Base-by-base conservation (phyloP, 2,329 filamentous ascomycete species). In the Ceratocystis albifundus region DNA sequence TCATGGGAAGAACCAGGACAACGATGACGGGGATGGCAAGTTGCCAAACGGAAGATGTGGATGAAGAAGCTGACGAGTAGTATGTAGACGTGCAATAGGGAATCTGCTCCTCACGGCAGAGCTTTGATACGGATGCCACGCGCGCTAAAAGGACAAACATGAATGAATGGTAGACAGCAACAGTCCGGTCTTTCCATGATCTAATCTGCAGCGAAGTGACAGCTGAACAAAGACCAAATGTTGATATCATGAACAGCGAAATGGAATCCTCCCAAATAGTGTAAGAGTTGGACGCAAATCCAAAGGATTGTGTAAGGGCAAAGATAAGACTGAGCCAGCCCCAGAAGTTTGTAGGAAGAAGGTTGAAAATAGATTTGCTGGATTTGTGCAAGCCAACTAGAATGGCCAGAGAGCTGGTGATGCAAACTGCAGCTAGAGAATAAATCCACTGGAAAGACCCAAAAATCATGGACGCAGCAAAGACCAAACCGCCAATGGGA, bases 181-280 rank as follows among this genome's bases (percentile, higher is more conserved):
- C 77, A 10, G 87, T 84, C 53, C 88, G 84, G 70, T 95, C 88
- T 2, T 82, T 77, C 28, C 81, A 77, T 45, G 82, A 80, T 64
- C 85, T 81, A 69, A 91, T 86, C 17, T 89, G 84, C 71, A 96
- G 81, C 0, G 92, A 92, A 1, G 88, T 86, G 12, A 90, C 76
- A 12, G 88, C 82, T 45, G 88, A 84, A n/a, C 87, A 80, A 5
- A 91, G 75, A 36, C 91, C 92, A 73, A 97, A 96, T 0, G 92
- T 94, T 1, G 86, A 85, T 67, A 96, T 83, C 77, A 97, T 93
- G 77, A 96, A 96, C 2, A 96, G 80, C 3, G 96, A 81, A 66
- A 96, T 96, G 15, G 90, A 89, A 72, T 99, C 94, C 77, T 99
- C 94, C 92, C 94, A 99, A 70, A 99, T 96, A 0, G 93, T 97